Base-by-base conservation (phyloP, 2,329 filamentous ascomycete genomes). In the Sordariomycetes sp. region DNA sequence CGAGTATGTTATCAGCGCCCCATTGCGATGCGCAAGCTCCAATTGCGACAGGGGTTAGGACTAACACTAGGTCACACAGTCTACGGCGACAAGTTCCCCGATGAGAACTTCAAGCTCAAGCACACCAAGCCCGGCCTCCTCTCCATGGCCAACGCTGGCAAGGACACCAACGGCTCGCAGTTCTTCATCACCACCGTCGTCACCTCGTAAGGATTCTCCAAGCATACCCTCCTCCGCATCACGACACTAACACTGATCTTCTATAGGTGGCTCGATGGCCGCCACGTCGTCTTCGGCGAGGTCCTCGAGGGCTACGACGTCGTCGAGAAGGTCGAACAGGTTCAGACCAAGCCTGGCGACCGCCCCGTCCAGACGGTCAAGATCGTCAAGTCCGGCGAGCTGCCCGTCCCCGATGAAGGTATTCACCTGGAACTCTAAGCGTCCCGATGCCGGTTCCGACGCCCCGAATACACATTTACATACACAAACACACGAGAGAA, bases 81-180 rank as follows among this genome's bases (percentile, higher is more conserved):
- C 77, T 94, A 92, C 70, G 89, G 89, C 66, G 78, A 81, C 65
- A 89, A 88, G 75, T 94, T 94, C 76, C 74, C 82, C 62, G 89
- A 95, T 67, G 89, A 95, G 84, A 94, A 92, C 86, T 94, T 95
- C 81, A 92, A 94, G 85, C 80, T 92, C 69, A 91, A 90, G 81
- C 89, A 95, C 84, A 82, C 79, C 77, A 90, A 90, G 81, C 86
- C 84, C 73, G 89, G 89, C 66, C 76, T 89, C 55, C 76, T 94
- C 63, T 90, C 86, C 73, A 94, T 90, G 89, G 89, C 87, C 72
- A 91, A 91, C 74, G 82, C 87, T 60, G 88, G 88, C 71, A 81
- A 84, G 71, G 87, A 94, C 73, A 94, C 89, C 77, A 91, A 91
- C 69, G 88, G 89, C 69, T 90, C 86, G 59, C 89, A 94, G 70